phyloP scores from a whole-genome alignment of 805 yeast genomes.

The Brettanomyces anomalus region DNA sequence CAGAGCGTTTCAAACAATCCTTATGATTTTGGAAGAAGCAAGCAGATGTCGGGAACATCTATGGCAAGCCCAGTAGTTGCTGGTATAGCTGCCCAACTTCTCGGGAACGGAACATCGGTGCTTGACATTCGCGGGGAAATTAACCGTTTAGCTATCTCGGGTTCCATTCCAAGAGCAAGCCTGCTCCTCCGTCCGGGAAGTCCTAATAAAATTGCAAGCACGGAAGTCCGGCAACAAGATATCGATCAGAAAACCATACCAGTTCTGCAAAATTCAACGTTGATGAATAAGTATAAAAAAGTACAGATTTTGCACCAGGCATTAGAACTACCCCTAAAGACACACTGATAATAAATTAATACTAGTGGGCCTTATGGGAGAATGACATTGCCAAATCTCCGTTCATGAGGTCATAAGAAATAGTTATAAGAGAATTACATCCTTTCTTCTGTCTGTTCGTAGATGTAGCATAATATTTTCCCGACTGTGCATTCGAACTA shows the following conservation, averaged over 20 bases:
- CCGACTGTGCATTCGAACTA: background rate
- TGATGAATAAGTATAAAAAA: slow-evolving; percentile 1
- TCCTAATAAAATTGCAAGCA: slow-evolving; percentile 47
- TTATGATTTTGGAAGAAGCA: slow-evolving; percentile 10
- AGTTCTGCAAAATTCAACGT: background rate
- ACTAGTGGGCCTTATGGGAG: slow-evolving; percentile 21
- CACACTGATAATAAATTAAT: background rate
- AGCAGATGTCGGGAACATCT: slow-evolving; percentile 63
- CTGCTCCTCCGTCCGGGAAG: slow-evolving; percentile 40
- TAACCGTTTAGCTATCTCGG: slow-evolving; percentile 36
- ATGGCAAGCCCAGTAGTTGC: slow-evolving; percentile 76
- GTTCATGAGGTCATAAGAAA: slow-evolving; percentile 18
- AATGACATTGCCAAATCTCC: slow-evolving; percentile 22
- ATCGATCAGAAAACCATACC: background rate
- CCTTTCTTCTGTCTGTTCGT: slow-evolving; percentile 5
- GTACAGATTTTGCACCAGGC: background rate
- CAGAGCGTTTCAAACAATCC: slow-evolving; percentile 40
- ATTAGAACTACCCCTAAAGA: background rate
- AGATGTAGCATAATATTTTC: slow-evolving; percentile 4
- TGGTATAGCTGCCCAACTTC: slow-evolving; percentile 49
- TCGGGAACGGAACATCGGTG: slow-evolving; percentile 42
- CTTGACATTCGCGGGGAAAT: slow-evolving; percentile 33
- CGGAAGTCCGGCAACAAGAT: slow-evolving; percentile 16
- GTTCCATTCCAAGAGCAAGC: slow-evolving; percentile 38
- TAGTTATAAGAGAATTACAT: slow-evolving; percentile 20